phyloP scores from a whole-genome alignment of 768 basidiomycete genomes.

The Mrakia frigida region DNA sequence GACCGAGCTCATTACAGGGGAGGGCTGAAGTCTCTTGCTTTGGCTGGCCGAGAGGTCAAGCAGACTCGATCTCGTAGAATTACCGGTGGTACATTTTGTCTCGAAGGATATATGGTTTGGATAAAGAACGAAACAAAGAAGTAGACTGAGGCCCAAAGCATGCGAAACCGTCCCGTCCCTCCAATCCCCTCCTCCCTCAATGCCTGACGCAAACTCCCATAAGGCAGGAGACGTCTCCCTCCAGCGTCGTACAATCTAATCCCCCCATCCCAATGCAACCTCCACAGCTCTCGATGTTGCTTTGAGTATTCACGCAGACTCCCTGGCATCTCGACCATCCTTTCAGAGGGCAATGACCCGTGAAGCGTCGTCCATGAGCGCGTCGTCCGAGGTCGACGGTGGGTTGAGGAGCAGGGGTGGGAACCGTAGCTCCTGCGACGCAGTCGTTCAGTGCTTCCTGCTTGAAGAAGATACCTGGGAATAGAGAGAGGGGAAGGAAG shows the following conservation, averaged over 20 bases:
- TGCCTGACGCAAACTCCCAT: neutral
- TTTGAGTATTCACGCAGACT: neutral
- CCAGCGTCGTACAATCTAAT: conserved; percentile 7
- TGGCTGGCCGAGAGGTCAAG: too few relatives aligned
- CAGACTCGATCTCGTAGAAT: too few relatives aligned
- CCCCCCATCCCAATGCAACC: neutral
- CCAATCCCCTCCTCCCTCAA: too few relatives aligned
- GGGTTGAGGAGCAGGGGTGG: neutral
- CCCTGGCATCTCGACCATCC: neutral
- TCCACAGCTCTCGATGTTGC: neutral
- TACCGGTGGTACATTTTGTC: too few relatives aligned
- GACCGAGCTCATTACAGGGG: too few relatives aligned
- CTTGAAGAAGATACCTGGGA: conserved; percentile 12
- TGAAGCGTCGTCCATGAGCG: too few relatives aligned
- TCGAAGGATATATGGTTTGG: too few relatives aligned
- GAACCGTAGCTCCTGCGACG: conserved; percentile 16
- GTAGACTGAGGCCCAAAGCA: too few relatives aligned
- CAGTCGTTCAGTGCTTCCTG: neutral
- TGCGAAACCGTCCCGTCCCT: too few relatives aligned
- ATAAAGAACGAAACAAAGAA: too few relatives aligned
- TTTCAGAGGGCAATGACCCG: neutral
- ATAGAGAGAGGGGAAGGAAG: too few relatives aligned
- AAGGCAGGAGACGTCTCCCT: neutral
- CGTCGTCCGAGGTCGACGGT: neutral
- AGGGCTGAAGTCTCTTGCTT: too few relatives aligned